phyloP scores from a whole-genome alignment of 495 filamentous ascomycete species.

The Annulohypoxylon maeteangense region DNA sequence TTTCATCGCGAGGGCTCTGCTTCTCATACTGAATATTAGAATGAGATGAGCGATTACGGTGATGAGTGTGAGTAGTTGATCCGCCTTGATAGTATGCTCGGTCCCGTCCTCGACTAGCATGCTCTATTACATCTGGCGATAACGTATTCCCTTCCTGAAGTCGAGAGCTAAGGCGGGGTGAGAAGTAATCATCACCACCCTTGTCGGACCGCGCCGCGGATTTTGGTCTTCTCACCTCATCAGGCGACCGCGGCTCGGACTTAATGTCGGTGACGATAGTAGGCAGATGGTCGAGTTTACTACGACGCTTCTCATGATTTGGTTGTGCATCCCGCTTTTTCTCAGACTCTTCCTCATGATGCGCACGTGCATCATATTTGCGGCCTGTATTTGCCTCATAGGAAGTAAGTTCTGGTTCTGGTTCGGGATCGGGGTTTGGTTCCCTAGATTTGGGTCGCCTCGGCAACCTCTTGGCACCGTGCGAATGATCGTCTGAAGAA shows the following conservation, averaged over 20 bases:
- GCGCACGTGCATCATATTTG: slow-evolving; percentile 46
- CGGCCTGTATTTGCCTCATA: slow-evolving; percentile 58
- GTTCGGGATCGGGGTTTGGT: slow-evolving; percentile 25
- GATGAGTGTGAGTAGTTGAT: slow-evolving; percentile 28
- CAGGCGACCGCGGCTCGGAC: slow-evolving; percentile 16
- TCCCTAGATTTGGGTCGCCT: slow-evolving; percentile 38
- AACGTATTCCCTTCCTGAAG: slow-evolving; percentile 26
- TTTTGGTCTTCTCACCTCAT: slow-evolving; percentile 36
- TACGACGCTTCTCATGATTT: slow-evolving; percentile 38
- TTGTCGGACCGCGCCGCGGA: slow-evolving; percentile 46
- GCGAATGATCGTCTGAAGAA: slow-evolving; percentile 34
- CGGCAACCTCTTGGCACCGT: slow-evolving; percentile 12
- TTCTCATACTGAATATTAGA: slow-evolving; percentile 37
- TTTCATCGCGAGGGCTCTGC: slow-evolving; percentile 33
- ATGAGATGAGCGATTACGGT: slow-evolving; percentile 42
- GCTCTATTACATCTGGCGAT: slow-evolving; percentile 50
- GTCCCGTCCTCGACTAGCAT: slow-evolving; percentile 52
- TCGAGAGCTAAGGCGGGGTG: slow-evolving; percentile 39
- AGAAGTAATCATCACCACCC: slow-evolving; percentile 47
- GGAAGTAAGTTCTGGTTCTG: slow-evolving; percentile 30
- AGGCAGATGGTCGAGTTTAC: slow-evolving; percentile 42
- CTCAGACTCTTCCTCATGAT: slow-evolving; percentile 38
- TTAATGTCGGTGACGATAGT: slow-evolving; percentile 43
- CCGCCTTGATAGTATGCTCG: slow-evolving; percentile 52
- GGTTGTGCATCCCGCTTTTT: slow-evolving; percentile 32